These are phyloP conservation scores for Naganishia antarctica DNA, from an alignment of 768 basidiomycete species.

Conservation along the genomic window DNA sequence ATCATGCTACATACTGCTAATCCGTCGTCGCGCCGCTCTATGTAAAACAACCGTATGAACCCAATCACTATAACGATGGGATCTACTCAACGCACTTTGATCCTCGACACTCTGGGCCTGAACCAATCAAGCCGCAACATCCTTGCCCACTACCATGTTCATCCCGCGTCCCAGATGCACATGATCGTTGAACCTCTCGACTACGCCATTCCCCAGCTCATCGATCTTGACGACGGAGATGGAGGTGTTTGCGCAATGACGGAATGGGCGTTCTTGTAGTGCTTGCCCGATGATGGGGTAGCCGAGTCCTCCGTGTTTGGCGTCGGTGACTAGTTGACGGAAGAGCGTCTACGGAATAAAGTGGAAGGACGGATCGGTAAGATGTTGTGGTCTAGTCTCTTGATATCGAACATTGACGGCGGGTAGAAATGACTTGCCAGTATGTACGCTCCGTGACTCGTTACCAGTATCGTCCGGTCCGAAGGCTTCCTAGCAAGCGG, in stretches of 20 bases:
- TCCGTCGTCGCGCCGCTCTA: too few relatives aligned
- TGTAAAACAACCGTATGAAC: background rate
- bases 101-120: background rate
- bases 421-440: background rate
- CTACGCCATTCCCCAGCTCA: background rate
- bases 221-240: conserved; percentile 19
- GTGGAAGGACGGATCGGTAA: background rate
- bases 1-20: too few relatives aligned
- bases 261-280: background rate
- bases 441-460: conserved; percentile 18
- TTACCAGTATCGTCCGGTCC: conserved; percentile 10
- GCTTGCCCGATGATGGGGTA: background rate
- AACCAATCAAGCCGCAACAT: too few relatives aligned
- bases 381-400: background rate
- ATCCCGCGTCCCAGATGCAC: background rate
- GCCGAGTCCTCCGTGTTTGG: conserved; percentile 3
- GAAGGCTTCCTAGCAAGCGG: conserved; percentile 4
- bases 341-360: conserved; percentile 10
- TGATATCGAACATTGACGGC: too few relatives aligned
- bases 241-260: conserved; percentile 26
- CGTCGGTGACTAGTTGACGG: background rate
- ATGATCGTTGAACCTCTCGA: conserved; percentile 21
- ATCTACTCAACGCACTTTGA: background rate
- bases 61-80: too few relatives aligned
- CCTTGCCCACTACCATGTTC: too few relatives aligned